A percentile compares a stretch with the other conserved stretches of the same genome.
Evolutionary conservation across 2,329 filamentous ascomycete species (phyloP).

Genomic region (Epichloe elymi): DNA sequence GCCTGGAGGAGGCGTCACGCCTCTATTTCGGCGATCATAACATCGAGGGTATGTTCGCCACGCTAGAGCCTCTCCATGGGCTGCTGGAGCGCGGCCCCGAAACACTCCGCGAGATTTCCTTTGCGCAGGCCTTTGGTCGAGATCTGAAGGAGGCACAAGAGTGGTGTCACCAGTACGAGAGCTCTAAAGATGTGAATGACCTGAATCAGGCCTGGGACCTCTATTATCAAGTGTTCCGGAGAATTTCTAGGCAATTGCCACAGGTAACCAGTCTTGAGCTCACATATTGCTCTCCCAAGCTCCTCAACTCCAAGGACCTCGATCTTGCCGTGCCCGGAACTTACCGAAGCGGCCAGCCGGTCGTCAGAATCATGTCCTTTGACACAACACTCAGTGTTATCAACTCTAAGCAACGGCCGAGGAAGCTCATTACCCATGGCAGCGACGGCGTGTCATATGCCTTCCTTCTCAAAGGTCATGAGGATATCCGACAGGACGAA

Average conservation of each 20-base stretch:
- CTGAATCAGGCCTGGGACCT: constrained; percentile 98
- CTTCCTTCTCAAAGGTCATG: constrained; percentile 93
- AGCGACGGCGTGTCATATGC: constrained; percentile 81
- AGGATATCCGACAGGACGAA: constrained; percentile 97
- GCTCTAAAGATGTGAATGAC: constrained; percentile 81
- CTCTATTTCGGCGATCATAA: constrained; percentile 97
- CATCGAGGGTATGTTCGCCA: constrained; percentile 92
- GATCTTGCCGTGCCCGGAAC: constrained; percentile 94
- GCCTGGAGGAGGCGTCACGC: constrained; percentile 86
- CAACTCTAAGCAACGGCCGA: constrained; percentile 88
- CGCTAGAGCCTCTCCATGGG: constrained; percentile 79
- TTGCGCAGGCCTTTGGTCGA: constrained; percentile 91
- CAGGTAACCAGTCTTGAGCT: constrained; percentile 88
- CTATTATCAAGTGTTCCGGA: constrained; percentile 96
- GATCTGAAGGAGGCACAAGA: constrained; percentile 91
- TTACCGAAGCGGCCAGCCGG: constrained; percentile 63
- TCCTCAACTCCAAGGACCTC: constrained; percentile 73
- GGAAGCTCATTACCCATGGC: constrained; percentile 76
- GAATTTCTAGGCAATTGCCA: constrained; percentile 84
- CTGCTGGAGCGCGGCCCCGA: constrained; percentile 84
- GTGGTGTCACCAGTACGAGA: constrained; percentile 87
- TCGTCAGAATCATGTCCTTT: constrained; percentile 80
- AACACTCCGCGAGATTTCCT: constrained; percentile 90
- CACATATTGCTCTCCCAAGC: constrained; percentile 90
- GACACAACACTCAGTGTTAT: constrained; percentile 86